Evolutionary conservation across 148 eudicot species (phyloP), one percentile per base, ranked within the genome.

Genomic region (Silene latifolia): DNA sequence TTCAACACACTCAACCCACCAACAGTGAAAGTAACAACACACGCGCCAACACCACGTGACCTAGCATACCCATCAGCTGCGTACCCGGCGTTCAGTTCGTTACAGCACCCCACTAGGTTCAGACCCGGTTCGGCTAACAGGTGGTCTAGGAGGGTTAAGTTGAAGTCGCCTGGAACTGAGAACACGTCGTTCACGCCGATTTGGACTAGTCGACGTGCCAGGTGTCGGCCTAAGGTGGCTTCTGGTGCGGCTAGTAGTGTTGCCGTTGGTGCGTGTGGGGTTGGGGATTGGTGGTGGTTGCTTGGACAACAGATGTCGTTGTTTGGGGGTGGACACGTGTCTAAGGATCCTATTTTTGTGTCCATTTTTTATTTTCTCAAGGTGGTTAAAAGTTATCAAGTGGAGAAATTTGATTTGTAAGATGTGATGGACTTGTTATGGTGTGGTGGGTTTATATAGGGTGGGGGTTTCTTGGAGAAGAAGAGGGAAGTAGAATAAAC

Each of bases 21-120:
- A 29, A 90, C 96, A 4, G 90, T 87, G 57, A 90, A 90, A 6
- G 96, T 90, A 3, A 88, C 96, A 6, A 77, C 92, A 62, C 90
- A 88, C 0, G 90, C 92, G 7, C 96, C 92, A 20, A 90, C 96
- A 5, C 96, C 96, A 7, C 88, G 88, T 0, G 81, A 66, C 51
- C 96, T 57, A 1, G 92, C 96, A 65, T 81, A 90, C 10, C 96
- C 96, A 25, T 90, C 96, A 6, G 96, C 95, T 0, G 95, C 95
- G 75, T 90, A 90, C 1, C 95, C 95, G 4, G 95, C 95, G 81
- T 90, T 90, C 53, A 90, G 95, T 84, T 90, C 95, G 75, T 90
- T 90, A 68, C 95, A 90, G 76, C 95, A 90, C 60, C 95, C 95
- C 39, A 90, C 62, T 3, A 85, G 73, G 74, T 81, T 81, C 20